Percentiles rank a stretch among this genome's conserved stretches.
These are phyloP conservation scores for Dendrobium huoshanense DNA, from an alignment of 106 monocot species.

Conservation along the genomic window DNA sequence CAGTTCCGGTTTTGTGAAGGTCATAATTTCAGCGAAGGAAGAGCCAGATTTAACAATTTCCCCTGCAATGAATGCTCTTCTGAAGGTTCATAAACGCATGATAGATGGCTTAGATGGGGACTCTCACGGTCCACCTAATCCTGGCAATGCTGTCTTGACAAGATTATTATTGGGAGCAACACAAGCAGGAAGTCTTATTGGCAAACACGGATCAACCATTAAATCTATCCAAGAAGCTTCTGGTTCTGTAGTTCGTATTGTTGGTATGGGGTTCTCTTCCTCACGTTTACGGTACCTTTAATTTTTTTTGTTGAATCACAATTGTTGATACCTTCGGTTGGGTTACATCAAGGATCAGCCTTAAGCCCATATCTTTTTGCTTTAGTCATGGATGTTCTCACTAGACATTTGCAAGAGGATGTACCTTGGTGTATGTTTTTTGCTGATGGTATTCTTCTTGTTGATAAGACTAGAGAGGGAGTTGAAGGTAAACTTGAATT, in stretches of 20 bases:
- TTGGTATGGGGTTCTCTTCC: conserved; percentile 33
- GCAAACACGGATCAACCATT: conserved; percentile 86
- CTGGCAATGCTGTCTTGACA: conserved; percentile 34
- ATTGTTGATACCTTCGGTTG: neutral
- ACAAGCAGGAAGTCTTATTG: conserved; percentile 89
- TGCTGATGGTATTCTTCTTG: too few relatives aligned
- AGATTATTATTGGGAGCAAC: conserved; percentile 66
- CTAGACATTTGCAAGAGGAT: too few relatives aligned
- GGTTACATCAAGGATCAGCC: too few relatives aligned
- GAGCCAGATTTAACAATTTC: conserved; percentile 61
- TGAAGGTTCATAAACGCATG: conserved; percentile 71
- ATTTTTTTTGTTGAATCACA: neutral
- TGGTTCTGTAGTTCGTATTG: conserved; percentile 55
- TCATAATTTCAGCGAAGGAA: conserved; percentile 87
- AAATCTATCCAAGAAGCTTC: conserved; percentile 89
- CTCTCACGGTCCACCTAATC: conserved; percentile 17
- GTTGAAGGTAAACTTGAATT: too few relatives aligned
- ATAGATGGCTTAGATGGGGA: conserved; percentile 71
- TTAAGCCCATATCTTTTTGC: too few relatives aligned
- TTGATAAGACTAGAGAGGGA: too few relatives aligned
- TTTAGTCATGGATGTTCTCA: too few relatives aligned
- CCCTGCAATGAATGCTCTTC: conserved; percentile 86
- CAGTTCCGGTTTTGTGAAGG: conserved; percentile 29
- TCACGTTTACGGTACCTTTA: neutral
- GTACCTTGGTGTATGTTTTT: too few relatives aligned